These are phyloP conservation scores for Cardamine occulta DNA, from an alignment of 345 rosid genomes.

Conservation along the genomic window DNA sequence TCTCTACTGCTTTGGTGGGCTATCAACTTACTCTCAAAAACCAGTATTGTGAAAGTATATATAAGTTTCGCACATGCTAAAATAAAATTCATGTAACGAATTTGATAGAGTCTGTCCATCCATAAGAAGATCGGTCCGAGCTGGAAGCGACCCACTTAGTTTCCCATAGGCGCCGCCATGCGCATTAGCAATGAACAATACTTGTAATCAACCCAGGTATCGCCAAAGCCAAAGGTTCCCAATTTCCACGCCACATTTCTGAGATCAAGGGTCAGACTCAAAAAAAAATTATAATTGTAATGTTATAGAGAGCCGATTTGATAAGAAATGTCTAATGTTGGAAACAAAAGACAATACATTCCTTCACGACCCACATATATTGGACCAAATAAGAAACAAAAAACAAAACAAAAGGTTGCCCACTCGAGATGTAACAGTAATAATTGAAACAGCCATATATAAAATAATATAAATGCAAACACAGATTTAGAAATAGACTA, in stretches of 20 bases:
- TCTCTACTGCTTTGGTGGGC: neutral
- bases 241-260: neutral
- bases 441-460: no score
- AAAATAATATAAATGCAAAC: neutral
- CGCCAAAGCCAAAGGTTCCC: neutral
- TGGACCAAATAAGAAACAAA: neutral
- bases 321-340: neutral
- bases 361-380: constrained; percentile 11
- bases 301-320: neutral
- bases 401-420: neutral
- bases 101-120: neutral
- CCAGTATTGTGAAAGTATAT: neutral
- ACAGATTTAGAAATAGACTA: neutral
- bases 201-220: neutral
- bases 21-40: neutral
- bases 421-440: no score
- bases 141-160: neutral
- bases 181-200: neutral
- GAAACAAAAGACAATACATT: neutral
- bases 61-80: neutral
- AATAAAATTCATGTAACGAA: neutral
- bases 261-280: neutral
- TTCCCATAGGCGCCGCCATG: constrained; percentile 6
- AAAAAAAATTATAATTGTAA: neutral
- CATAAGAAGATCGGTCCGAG: neutral